Evolutionary conservation across 2,329 filamentous ascomycete species (phyloP), one percentile per base, ranked within the genome.

Genomic region (Fusarium mexicanum): DNA sequence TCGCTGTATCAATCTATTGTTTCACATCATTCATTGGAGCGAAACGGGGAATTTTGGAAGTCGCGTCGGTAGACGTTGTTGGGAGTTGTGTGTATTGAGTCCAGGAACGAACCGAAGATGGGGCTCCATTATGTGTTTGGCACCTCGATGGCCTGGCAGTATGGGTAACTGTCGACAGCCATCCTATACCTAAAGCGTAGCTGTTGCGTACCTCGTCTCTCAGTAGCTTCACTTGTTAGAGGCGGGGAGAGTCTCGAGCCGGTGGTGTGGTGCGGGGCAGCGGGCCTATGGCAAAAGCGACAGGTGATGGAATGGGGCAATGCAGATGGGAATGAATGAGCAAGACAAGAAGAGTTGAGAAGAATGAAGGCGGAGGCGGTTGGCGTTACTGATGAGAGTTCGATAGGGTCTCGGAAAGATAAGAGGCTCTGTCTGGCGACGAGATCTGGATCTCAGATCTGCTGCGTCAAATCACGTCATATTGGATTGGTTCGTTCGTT

Each of bases 181-280:
- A 72, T 74, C 44, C 71, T 72, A 72, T 69, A 60, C 71, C 71
- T 18, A 74, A 74, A 72, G 68, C 71, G 71, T 74, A 72, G 60
- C 50, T 59, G 37, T 63, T 63, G 46, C 51, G 63, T 69, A 64
- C 60, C 55, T 72, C 40, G 24, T 57, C 41, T 35, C 46, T 37
- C 22, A 48, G 60, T 69, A 63, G 60, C 53, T 46, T 75, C 60
- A 61, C 35, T 43, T 61, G 33, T 16, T 16, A 67, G 61, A 75
- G 68, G 68, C 43, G 60, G 58, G 51, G 72, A 74, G 60, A 73
- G 72, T 74, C 72, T 75, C 29, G 48, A 70, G 59, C 68, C 69
- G 31, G 61, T 24, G 37, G 64, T 62, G 72, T 64, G 72, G 72
- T 35, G 33, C 33, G 33, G 33, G 72, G 68, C 69, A 75, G 57